Base-by-base conservation (phyloP, 495 filamentous ascomycete genomes). In the Daldinia childiae region DNA sequence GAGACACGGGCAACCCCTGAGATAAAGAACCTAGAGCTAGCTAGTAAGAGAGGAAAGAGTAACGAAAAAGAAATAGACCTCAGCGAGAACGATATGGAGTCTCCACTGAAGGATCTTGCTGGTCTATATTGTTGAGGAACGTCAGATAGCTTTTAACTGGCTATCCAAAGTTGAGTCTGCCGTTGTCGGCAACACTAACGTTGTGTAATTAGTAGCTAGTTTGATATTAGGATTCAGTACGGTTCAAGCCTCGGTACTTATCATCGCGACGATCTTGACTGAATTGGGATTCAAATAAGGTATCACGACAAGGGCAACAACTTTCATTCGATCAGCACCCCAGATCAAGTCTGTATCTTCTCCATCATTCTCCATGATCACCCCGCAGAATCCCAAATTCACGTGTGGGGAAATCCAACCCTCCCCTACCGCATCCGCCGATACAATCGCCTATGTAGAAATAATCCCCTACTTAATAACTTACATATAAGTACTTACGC, bases 371-470 rank as follows among this genome's bases (percentile, higher is more conserved):
- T 21, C 58, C 48, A 56, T 43, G 11, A 1, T 43, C 39, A 58
- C 66, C 66, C 66, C 66, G n/a, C 45, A 59, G 56, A 34, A 6
- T 36, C 41, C 19, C 27, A 26, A 57, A 45, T 9, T 51, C 43
- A 19, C 14, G 26, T 12, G 60, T 41, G 60, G 60, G 52, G 58
- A 41, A 66, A 62, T 63, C 27, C 58, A 34, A 45, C 59, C 50
- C 17, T 45, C 19, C 52, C 32, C 12, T 26, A 32, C 21, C 24
- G 30, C 45, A 5, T 12, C 15, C 32, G 9, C 26, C 29, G 29
- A 36, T 14, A 14, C 9, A 36, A 36, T 12, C 11, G 11, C 32
- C 6, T 19, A 8, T 19, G 39, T 7, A 7, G n/a, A 43, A 19
- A 17, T 43, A 7, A 43, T 19, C 4, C 4, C 39, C 2, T 19